Base-by-base conservation (phyloP, 345 rosid genomes). In the Pistacia vera region DNA sequence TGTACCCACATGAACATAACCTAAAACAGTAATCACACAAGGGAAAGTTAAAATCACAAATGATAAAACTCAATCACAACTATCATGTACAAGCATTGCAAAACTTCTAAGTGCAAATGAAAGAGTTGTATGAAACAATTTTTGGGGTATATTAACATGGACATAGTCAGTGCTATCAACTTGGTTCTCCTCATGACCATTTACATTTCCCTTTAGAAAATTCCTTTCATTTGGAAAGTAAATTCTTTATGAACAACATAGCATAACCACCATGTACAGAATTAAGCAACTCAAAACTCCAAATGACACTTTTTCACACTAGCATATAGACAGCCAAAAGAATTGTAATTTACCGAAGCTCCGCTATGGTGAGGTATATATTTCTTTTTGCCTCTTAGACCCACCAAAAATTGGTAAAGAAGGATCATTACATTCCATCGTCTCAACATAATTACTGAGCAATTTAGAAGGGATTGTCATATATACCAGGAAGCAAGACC, bases 1-100 rank as follows among this genome's bases (percentile, higher is more conserved):
- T 71, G 89, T 77, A 51, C 97, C 97, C 63, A 93, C 85, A 64
- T 95, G 93, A 63, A 95, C 97, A 78, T 93, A 91, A 77, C 98
- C 98, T 91, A 80, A 70, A 80, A 62, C 60, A 70, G 35, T 54
- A 17, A 41, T 44, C 56, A 64, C 58, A 57, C 22, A 20, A 52
- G 48, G 30, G 36, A 77, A 58, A 41, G 48, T 36, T 57, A 61
- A 61, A 58, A 59, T 61, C 65, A 62, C 0, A 60, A 11, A 28
- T 11, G 46, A 48, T 28, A 64, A 60, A 28, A 72, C 9, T 11
- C 2, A 20, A 20, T 49, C 55, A 46, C 22, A 16, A 16, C 51
- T 20, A 25, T 20, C n/a, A 22, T 0, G 2, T 41, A 33, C 48
- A 51, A 33, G 48, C 68, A 73, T 6, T 12, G 20, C 16, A 8